phyloP scores from a whole-genome alignment of 768 basidiomycete genomes.

The Favolaschia claudopus region DNA sequence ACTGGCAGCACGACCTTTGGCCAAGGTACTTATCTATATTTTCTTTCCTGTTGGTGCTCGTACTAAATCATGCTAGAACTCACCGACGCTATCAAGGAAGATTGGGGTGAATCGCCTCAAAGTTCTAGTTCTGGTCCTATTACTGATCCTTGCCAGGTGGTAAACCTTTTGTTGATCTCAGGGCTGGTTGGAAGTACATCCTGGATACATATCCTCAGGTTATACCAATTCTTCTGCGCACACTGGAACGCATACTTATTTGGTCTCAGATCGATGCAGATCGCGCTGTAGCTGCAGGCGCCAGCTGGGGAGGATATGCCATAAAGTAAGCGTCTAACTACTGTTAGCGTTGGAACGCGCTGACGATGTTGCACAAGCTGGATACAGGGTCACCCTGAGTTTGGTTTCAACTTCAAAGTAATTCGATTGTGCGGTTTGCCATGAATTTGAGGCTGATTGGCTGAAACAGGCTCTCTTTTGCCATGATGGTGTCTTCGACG shows the following conservation, averaged over 20 bases:
- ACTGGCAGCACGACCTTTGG: constrained; percentile 95
- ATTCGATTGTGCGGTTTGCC: not conserved
- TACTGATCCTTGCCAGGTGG: no score
- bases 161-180: constrained; percentile 82
- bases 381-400: constrained; percentile 95
- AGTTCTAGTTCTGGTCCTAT: no score
- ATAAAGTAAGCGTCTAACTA: constrained; percentile 66
- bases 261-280: constrained; percentile 66
- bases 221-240: not conserved
- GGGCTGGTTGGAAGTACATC: constrained; percentile 76
- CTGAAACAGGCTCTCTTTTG: constrained; percentile 70
- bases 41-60: not conserved
- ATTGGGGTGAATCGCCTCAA: no score
- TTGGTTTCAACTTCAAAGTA: constrained; percentile 84
- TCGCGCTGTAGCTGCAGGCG: constrained; percentile 80
- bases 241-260: not conserved
- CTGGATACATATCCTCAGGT: constrained; percentile 77
- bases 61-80: no score
- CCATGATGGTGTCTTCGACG: constrained; percentile 93
- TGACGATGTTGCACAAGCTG: constrained; percentile 58
- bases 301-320: constrained; percentile 88
- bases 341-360: constrained; percentile 5
- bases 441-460: not conserved
- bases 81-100: constrained; percentile 80
- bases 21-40: constrained; percentile 58